Conservation (phyloP, 306 rosid species). For the Trifolium fragiferum region DNA sequence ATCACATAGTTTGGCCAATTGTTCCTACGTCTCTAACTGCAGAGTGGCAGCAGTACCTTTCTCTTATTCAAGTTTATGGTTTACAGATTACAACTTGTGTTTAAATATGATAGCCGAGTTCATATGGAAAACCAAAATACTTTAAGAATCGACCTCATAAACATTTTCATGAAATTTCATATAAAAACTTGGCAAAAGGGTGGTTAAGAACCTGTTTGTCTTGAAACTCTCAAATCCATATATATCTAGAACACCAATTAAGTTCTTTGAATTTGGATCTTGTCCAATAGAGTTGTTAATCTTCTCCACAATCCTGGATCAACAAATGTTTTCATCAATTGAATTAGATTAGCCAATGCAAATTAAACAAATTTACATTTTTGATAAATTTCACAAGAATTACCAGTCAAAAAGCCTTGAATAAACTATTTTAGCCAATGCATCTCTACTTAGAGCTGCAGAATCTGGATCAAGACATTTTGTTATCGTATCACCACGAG, state of each 20-base stretch:
- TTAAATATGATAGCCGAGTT: not conserved
- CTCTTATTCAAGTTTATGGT: not conserved
- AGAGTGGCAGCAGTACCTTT: not conserved
- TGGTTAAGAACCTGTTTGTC: slow-evolving; percentile 96
- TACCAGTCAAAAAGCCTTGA: slow-evolving; percentile 95
- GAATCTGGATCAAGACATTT: slow-evolving; percentile 71
- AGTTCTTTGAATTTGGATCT: slow-evolving; percentile 73
- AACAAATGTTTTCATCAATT: slow-evolving; percentile 33
- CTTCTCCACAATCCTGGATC: slow-evolving; percentile 85
- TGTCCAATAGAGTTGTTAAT: slow-evolving; percentile 93
- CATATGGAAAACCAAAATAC: not conserved
- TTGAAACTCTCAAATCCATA: slow-evolving; percentile 99
- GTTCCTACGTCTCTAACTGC: not conserved
- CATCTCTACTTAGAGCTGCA: slow-evolving; percentile 86
- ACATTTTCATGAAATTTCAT: slow-evolving; percentile 39
- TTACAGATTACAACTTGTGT: not conserved
- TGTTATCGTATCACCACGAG: slow-evolving; percentile 93
- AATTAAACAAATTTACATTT: not conserved
- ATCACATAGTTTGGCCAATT: not conserved
- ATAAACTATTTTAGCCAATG: slow-evolving; percentile 88
- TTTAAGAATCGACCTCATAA: not conserved
- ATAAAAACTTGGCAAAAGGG: slow-evolving; percentile 54
- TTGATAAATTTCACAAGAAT: slow-evolving; percentile 38
- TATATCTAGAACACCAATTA: slow-evolving; percentile 97
- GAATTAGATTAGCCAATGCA: slow-evolving; percentile 33